These are phyloP conservation scores for Rauvolfia tetraphylla DNA, from an alignment of 257 asterid species.

Conservation along the genomic window DNA sequence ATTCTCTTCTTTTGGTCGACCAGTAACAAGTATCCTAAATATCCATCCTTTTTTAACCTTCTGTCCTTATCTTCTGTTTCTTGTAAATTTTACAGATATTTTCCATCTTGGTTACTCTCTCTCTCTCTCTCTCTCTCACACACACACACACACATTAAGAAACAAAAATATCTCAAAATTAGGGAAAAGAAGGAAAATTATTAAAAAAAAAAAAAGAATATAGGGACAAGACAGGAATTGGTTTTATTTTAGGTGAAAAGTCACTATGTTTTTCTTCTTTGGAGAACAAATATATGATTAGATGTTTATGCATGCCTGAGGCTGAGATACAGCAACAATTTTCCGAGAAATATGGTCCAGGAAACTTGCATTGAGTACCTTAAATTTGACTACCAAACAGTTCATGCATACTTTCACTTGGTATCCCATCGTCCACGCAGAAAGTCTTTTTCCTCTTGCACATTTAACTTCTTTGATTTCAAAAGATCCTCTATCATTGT, in stretches of 20 bases:
- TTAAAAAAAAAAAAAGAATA: no score
- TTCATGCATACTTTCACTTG: not conserved
- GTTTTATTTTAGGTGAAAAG: not conserved
- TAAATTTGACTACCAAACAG: conserved; percentile 1
- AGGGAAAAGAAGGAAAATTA: not conserved
- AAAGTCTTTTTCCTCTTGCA: not conserved
- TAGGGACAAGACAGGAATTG: not conserved
- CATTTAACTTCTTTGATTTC: not conserved
- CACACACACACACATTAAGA: not conserved
- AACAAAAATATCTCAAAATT: not conserved
- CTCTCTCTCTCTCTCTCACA: not conserved
- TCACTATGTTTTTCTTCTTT: not conserved
- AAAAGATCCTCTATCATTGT: not conserved
- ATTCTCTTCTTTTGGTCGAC: not conserved
- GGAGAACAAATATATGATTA: not conserved
- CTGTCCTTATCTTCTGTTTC: not conserved
- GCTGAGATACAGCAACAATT: not conserved
- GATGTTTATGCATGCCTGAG: not conserved
- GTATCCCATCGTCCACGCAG: not conserved
- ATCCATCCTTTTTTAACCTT: not conserved
- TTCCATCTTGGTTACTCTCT: not conserved
- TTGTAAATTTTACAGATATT: not conserved
- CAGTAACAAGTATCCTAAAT: not conserved
- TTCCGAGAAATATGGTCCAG: not conserved
- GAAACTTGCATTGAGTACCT: not conserved